phyloP scores from a whole-genome alignment of 306 rosid species.

The Lathyrus tuberosus region DNA sequence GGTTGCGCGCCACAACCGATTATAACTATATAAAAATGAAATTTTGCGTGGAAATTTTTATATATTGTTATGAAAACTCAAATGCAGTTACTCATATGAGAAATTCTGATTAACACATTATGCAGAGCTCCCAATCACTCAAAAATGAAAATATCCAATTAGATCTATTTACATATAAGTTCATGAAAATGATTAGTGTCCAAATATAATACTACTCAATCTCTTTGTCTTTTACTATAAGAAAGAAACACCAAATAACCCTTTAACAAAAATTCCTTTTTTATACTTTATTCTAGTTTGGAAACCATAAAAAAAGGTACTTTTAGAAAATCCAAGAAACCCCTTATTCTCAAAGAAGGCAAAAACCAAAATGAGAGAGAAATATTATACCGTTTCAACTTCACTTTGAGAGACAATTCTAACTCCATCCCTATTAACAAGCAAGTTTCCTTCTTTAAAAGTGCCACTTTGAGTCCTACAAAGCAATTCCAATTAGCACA shows the following conservation, averaged over 20 bases:
- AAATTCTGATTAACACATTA: background rate
- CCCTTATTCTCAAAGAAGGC: background rate
- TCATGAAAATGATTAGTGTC: conserved; percentile 7
- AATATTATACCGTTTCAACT: conserved; percentile 68
- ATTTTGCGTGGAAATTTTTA: no score
- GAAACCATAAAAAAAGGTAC: conserved; percentile 16
- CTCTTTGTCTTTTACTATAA: background rate
- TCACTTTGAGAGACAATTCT: conserved; percentile 69
- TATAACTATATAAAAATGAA: no score
- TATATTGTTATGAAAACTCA: no score
- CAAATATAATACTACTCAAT: conserved; percentile 8
- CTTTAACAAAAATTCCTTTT: background rate
- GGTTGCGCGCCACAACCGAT: background rate
- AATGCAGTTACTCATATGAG: background rate
- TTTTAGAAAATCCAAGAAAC: conserved; percentile 11
- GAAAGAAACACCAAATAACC: conserved; percentile 11
- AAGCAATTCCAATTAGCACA: conserved; percentile 44
- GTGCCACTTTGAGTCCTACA: conserved; percentile 82
- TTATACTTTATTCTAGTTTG: conserved; percentile 16
- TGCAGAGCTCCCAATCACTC: no score
- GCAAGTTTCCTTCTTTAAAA: conserved; percentile 80
- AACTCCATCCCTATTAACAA: conserved; percentile 87
- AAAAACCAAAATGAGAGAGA: conserved; percentile 5
- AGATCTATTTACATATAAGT: background rate
- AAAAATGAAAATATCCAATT: background rate